Evolutionary conservation across 2,329 filamentous ascomycete species (phyloP).

Genomic region (Penicillium polonicum): DNA sequence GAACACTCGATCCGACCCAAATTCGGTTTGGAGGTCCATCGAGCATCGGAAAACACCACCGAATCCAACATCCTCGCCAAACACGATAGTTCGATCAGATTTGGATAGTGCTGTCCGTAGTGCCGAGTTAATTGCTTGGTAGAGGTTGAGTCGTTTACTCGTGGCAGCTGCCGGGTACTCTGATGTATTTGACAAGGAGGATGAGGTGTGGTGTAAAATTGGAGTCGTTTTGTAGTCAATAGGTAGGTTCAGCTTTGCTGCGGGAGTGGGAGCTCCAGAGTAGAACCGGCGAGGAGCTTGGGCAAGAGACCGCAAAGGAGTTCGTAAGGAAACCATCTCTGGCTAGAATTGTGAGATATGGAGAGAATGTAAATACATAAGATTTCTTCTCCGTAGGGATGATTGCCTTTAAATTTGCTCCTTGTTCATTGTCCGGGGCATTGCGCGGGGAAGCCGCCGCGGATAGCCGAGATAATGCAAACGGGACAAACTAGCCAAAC

Average conservation of each 20-base stretch:
- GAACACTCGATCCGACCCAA: slow-evolving; percentile 86
- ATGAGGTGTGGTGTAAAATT: slow-evolving; percentile 75
- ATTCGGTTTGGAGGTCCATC: slow-evolving; percentile 83
- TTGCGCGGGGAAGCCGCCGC: slow-evolving; percentile 26
- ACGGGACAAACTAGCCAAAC: slow-evolving; percentile 15
- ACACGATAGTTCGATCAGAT: slow-evolving; percentile 84
- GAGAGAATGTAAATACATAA: neutral
- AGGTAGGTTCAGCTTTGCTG: slow-evolving; percentile 73
- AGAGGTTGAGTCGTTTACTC: slow-evolving; percentile 87
- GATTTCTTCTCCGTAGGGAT: neutral
- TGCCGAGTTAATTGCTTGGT: slow-evolving; percentile 89
- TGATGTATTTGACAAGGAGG: slow-evolving; percentile 66
- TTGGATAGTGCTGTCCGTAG: slow-evolving; percentile 76
- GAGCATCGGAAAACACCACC: slow-evolving; percentile 95
- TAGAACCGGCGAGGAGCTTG: slow-evolving; percentile 39
- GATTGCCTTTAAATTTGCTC: slow-evolving; percentile 13
- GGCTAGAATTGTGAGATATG: neutral
- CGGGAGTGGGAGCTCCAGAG: slow-evolving; percentile 46
- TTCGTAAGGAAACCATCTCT: slow-evolving; percentile 19
- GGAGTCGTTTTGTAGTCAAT: slow-evolving; percentile 82
- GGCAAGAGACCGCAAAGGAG: slow-evolving; percentile 17
- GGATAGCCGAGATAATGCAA: slow-evolving; percentile 29
- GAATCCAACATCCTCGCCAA: slow-evolving; percentile 96
- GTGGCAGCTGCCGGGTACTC: slow-evolving; percentile 71
- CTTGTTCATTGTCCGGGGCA: slow-evolving; percentile 21